A percentile compares a stretch with the other conserved stretches of the same genome.
Evolutionary conservation across 83 land plant species (phyloP).

Genomic region (Isoetes engelmannii): DNA sequence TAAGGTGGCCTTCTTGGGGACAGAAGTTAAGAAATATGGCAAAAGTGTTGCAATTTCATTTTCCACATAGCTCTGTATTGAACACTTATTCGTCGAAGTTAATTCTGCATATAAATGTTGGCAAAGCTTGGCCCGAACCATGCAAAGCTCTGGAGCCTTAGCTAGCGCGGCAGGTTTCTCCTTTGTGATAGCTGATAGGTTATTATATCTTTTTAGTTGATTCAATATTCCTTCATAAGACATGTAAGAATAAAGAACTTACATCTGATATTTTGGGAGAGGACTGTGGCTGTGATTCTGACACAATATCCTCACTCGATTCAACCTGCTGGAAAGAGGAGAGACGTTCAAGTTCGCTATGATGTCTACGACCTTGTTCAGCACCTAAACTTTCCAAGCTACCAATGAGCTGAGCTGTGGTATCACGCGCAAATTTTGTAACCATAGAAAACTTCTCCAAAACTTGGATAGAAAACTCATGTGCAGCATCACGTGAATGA

Average conservation of each 20-base stretch:
- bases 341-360: constrained; percentile 10
- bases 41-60: too few species aligned
- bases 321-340: not conserved
- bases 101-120: not conserved
- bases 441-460: constrained; percentile 95
- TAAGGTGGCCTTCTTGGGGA: too few species aligned
- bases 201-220: not conserved
- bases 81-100: too few species aligned
- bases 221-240: not conserved
- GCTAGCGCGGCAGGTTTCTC: not conserved
- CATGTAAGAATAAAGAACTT: not conserved
- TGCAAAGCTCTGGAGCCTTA: not conserved
- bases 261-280: not conserved
- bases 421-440: constrained; percentile 96
- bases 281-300: not conserved
- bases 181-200: not conserved
- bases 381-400: constrained; percentile 45
- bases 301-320: not conserved
- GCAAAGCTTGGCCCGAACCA: not conserved
- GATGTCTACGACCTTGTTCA: constrained; percentile 6
- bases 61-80: too few species aligned
- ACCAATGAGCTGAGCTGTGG: constrained; percentile 62
- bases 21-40: too few species aligned
- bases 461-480: constrained; percentile 75
- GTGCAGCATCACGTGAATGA: constrained; percentile 64